phyloP scores from a whole-genome alignment of 768 basidiomycete species.

The Tricholoma flavovirens region DNA sequence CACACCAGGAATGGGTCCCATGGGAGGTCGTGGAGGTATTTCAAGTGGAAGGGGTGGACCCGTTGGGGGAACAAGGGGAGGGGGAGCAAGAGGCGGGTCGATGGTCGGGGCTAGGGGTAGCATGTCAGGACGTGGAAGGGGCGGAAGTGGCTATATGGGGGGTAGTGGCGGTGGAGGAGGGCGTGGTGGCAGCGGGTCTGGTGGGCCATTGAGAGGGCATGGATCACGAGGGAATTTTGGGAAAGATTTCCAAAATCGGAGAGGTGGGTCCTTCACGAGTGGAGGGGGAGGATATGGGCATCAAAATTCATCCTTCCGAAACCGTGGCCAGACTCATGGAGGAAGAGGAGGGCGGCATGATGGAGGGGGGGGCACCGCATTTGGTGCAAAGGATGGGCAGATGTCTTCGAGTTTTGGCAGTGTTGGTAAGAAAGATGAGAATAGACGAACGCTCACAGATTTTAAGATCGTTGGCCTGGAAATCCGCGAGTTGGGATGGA shows the following conservation, averaged over 20 bases:
- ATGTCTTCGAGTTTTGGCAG: conserved; percentile 37
- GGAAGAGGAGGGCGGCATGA: conserved; percentile 38
- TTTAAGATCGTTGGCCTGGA: conserved; percentile 94
- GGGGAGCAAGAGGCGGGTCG: conserved; percentile 40
- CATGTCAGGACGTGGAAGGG: conserved; percentile 42
- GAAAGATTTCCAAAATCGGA: conserved; percentile 57
- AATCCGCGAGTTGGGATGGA: conserved; percentile 79
- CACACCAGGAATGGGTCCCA: conserved; percentile 32
- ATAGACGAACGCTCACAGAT: conserved; percentile 90
- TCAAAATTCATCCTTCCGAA: conserved; percentile 45
- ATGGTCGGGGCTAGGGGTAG: conserved; percentile 31
- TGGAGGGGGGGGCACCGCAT: conserved; percentile 29
- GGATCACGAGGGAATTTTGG: conserved; percentile 63
- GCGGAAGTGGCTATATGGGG: conserved; percentile 29
- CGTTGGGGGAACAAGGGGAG: conserved; percentile 38
- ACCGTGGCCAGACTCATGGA: conserved; percentile 56
- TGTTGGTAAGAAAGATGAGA: conserved; percentile 79
- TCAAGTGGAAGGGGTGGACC: conserved; percentile 34
- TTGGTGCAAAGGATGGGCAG: conserved; percentile 46
- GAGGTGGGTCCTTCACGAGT: conserved; percentile 58
- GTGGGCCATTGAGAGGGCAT: conserved; percentile 54
- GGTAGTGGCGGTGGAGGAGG: conserved; percentile 31
- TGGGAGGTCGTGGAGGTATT: conserved; percentile 23
- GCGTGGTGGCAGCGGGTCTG: conserved; percentile 38
- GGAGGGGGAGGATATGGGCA: conserved; percentile 37